Evolutionary conservation across 1,139 yeast species (phyloP), one percentile per base, ranked within the genome.

Genomic region (Eremothecium coryli): DNA sequence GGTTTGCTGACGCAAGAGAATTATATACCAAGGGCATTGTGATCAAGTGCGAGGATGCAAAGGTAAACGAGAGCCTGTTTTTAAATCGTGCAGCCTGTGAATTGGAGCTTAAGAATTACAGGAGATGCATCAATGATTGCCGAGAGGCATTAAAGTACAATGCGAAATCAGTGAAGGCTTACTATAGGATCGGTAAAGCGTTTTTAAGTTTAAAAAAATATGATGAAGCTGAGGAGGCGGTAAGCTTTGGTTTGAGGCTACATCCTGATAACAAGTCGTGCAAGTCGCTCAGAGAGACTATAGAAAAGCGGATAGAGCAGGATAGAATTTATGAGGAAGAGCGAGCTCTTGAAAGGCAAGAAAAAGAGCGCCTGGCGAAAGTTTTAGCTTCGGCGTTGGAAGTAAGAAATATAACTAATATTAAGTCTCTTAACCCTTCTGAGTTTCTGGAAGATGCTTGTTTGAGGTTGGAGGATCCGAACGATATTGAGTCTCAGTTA

Each of bases 61-160:
- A 37, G 3, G 62, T 86, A 31, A 74, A 74, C 29, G 69, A 74
- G 2, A 75, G 90, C 0, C 66, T 90, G 33, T 74, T 69, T 43
- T 64, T 80, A 37, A 90, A 93, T 56, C 70, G 95, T 42, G 95
- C 97, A 2, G 96, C 95, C 1, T 84, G 96, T 58, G 84, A 90
- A 49, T 63, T 90, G 44, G 95, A 82, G 51, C 58, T 82, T 44
- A 78, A 77, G 48, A 93, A 93, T 58, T 90, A 76, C 57, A 71
- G 98, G 59, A 66, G 74, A 37, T 82, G 95, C 53, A 79, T 90
- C 43, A 84, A 80, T 43, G 97, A 90, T 57, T 84, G 95, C 54
- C 78, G 79, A 47, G 68, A 68, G 35, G 90, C 85, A 4, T 60
- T 93, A 40, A 56, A 64, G 30, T 49, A 73, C 2, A 88, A 85